Conservation (phyloP, 139 green algal species). For the Eudorina sp. region DNA sequence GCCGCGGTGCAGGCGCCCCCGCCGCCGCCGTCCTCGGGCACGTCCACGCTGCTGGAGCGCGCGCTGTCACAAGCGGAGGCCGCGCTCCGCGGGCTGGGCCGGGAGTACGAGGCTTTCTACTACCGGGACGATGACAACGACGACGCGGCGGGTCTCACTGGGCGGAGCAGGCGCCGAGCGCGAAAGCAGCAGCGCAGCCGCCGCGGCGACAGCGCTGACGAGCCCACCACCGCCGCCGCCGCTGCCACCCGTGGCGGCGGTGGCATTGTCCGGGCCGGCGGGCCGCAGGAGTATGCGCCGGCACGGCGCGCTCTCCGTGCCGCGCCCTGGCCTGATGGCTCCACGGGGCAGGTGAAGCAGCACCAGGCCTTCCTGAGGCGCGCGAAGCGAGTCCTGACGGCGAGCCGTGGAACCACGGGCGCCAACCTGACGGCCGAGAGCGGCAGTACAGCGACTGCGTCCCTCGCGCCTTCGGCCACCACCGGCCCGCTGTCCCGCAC, state of each 20-base stretch:
- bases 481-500: too few species aligned
- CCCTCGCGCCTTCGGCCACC: too few species aligned
- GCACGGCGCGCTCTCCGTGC: background rate
- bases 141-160: background rate
- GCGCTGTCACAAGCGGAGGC: conserved; percentile 16
- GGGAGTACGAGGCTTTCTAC: conserved; percentile 31
- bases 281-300: background rate
- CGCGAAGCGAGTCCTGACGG: conserved; percentile 1
- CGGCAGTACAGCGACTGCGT: too few species aligned
- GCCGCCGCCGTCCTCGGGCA: background rate
- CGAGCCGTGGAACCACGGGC: too few species aligned
- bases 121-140: background rate
- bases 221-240: too few species aligned
- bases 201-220: too few species aligned
- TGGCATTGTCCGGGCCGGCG: background rate
- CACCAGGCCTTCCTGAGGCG: conserved; percentile 12
- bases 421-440: too few species aligned
- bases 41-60: conserved; percentile 25
- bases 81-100: background rate
- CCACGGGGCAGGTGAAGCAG: background rate
- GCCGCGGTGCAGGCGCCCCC: too few species aligned
- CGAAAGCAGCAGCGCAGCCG: background rate
- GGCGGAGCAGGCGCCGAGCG: background rate
- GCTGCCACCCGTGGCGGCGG: background rate
- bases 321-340: conserved; percentile 4